Evolutionary conservation across 2,329 filamentous ascomycete genomes (phyloP).

Genomic region (Amylocarpus encephaloides): DNA sequence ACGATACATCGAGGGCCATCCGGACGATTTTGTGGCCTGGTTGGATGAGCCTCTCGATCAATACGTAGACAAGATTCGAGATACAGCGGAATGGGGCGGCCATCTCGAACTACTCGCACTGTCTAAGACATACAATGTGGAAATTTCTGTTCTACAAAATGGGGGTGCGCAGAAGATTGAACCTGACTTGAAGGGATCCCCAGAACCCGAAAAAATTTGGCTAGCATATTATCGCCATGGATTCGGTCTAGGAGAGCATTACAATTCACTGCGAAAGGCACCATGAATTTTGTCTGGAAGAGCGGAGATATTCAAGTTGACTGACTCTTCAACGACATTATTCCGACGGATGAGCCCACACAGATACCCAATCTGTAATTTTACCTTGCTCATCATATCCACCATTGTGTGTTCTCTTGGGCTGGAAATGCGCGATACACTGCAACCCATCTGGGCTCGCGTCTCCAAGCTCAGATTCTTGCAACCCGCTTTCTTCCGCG

Average conservation of each 20-base stretch:
- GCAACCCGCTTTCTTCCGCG: slow-evolving; percentile 45
- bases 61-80: slow-evolving; percentile 70
- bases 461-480: slow-evolving; percentile 40
- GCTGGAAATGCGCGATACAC: slow-evolving; percentile 45
- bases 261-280: slow-evolving; percentile 69
- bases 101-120: slow-evolving; percentile 85
- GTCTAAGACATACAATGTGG: slow-evolving; percentile 70
- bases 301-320: not conserved
- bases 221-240: slow-evolving; percentile 92
- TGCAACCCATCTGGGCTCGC: slow-evolving; percentile 35
- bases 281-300: slow-evolving; percentile 17
- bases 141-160: slow-evolving; percentile 81
- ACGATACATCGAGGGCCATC: slow-evolving; percentile 66
- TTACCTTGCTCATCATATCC: slow-evolving; percentile 41
- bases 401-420: slow-evolving; percentile 42
- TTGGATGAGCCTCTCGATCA: slow-evolving; percentile 70
- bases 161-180: slow-evolving; percentile 72
- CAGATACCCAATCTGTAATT: slow-evolving; percentile 47
- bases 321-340: not conserved
- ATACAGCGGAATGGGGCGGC: slow-evolving; percentile 94
- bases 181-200: slow-evolving; percentile 39
- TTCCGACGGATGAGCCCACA: slow-evolving; percentile 40
- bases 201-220: slow-evolving; percentile 58
- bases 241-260: slow-evolving; percentile 93
- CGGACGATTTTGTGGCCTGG: slow-evolving; percentile 80